These are phyloP conservation scores for Nymphaea colorata DNA, from an alignment of 164 flowering plant genomes.

Conservation along the genomic window DNA sequence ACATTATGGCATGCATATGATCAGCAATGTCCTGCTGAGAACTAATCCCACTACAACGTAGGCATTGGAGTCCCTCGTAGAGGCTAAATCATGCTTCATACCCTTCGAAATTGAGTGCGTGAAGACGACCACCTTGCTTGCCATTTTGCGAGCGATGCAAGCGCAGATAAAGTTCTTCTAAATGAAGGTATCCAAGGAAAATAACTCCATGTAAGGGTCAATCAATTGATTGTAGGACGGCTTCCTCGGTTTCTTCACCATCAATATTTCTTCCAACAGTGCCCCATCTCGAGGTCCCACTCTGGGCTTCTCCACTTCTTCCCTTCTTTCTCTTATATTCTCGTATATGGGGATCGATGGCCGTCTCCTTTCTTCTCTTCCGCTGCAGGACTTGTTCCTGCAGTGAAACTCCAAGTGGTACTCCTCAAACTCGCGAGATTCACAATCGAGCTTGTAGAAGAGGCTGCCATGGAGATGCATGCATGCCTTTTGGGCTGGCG, in stretches of 20 bases:
- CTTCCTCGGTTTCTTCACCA: conserved; percentile 33
- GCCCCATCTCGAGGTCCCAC: neutral
- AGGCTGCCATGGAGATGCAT: conserved; percentile 66
- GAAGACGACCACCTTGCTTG: conserved; percentile 83
- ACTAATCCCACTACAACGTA: conserved; percentile 63
- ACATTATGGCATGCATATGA: conserved; percentile 83
- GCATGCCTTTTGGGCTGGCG: neutral
- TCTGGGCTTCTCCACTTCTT: neutral
- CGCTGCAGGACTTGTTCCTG: conserved; percentile 34
- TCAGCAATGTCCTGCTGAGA: conserved; percentile 79
- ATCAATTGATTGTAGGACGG: conserved; percentile 75
- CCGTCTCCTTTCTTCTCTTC: conserved; percentile 18
- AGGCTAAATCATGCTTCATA: conserved; percentile 63
- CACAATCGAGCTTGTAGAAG: conserved; percentile 63
- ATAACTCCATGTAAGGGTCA: conserved; percentile 76
- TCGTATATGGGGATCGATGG: conserved; percentile 1
- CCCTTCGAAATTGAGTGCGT: conserved; percentile 93
- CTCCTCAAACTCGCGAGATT: conserved; percentile 78
- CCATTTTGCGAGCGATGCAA: conserved; percentile 67
- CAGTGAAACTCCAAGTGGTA: conserved; percentile 45
- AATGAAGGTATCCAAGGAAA: conserved; percentile 71
- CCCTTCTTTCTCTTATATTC: conserved; percentile 15
- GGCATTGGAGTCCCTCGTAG: conserved; percentile 48
- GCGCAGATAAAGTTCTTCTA: conserved; percentile 85
- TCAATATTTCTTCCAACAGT: conserved; percentile 2